Evolutionary conservation across 352 stramenopile genomes (phyloP).

Genomic region (Globisporangium echinulatum): DNA sequence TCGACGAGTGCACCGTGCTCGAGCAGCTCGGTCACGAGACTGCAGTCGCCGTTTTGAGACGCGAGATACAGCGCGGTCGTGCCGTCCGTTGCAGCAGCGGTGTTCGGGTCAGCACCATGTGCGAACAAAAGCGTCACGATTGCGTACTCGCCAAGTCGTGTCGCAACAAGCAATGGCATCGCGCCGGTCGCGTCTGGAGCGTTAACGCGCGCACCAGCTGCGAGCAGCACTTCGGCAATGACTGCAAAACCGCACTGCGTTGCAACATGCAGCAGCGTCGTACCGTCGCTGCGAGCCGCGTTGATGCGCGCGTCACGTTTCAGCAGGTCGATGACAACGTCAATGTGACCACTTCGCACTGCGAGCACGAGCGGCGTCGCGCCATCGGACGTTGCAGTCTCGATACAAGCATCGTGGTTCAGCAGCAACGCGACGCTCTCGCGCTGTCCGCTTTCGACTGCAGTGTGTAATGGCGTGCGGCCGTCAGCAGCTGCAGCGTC

Average conservation of each 20-base stretch:
- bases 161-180: not conserved
- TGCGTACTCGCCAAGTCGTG: not conserved
- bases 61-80: not conserved
- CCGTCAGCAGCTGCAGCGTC: not conserved
- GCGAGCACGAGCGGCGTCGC: too few relatives aligned
- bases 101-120: not conserved
- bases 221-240: not conserved
- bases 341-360: too few relatives aligned
- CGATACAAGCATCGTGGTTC: too few relatives aligned
- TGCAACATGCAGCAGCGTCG: not conserved
- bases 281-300: not conserved
- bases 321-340: too few relatives aligned
- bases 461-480: not conserved
- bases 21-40: not conserved
- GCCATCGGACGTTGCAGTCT: too few relatives aligned
- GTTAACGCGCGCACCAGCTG: not conserved
- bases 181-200: not conserved
- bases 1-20: not conserved
- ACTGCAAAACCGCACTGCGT: not conserved
- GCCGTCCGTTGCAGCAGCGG: not conserved
- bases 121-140: not conserved
- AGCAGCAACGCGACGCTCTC: not conserved
- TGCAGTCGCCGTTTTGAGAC: not conserved
- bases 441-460: not conserved
- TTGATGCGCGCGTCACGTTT: not conserved